Conservation (phyloP, 2,329 filamentous ascomycete species). For the Curvularia sp. region DNA sequence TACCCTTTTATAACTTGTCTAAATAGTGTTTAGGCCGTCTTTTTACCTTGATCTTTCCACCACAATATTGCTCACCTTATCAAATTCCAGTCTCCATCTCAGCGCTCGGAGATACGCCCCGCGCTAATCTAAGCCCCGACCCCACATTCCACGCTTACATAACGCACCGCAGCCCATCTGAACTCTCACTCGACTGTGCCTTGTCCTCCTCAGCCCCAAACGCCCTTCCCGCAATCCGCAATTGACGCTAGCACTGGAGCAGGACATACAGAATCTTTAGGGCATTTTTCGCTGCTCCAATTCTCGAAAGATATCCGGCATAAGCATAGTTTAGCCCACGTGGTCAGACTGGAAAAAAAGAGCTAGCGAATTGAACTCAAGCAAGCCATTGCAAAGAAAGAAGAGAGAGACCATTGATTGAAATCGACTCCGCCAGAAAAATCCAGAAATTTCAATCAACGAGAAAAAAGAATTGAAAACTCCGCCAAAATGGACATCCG, state of each 20-base stretch:
- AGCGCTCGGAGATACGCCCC: neutral
- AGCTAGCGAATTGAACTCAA: neutral
- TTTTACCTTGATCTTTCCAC: no score
- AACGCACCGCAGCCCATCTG: slow-evolving; percentile 18
- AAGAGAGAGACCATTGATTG: neutral
- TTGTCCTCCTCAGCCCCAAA: neutral
- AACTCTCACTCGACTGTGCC: slow-evolving; percentile 7
- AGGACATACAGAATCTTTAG: no score
- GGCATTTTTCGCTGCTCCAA: no score
- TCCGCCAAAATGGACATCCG: slow-evolving; percentile 79
- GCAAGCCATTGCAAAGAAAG: neutral
- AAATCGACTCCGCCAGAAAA: no score
- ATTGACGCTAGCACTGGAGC: slow-evolving; percentile 10
- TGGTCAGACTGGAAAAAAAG: no score
- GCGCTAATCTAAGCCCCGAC: slow-evolving; percentile 18
- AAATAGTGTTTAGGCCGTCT: no score
- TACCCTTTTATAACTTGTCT: no score
- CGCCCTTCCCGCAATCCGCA: slow-evolving; percentile 1
- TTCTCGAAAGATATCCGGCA: neutral
- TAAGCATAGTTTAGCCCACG: neutral
- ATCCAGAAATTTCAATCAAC: no score
- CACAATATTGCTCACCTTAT: no score
- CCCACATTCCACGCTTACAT: slow-evolving; percentile 18
- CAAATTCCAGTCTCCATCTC: no score
- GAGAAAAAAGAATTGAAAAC: neutral